Evolutionary conservation across 192 early-diverging fungal genomes (phyloP).

Genomic region (Mortierella alpina): DNA sequence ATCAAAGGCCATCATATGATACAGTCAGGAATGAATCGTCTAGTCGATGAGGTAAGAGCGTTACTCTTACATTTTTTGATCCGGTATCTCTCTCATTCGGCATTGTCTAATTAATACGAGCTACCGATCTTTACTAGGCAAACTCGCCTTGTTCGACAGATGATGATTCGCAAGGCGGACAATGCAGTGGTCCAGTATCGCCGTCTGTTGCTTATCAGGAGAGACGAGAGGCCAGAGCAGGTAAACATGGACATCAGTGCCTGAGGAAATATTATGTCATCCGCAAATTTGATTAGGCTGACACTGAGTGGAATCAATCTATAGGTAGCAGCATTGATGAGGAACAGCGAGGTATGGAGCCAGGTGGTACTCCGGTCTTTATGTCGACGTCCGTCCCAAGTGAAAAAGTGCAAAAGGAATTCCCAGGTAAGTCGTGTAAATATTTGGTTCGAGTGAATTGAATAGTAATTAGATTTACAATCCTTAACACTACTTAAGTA

Average conservation of each 20-base stretch:
- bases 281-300: neutral
- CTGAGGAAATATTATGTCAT: too few relatives aligned
- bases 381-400: neutral
- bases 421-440: too few relatives aligned
- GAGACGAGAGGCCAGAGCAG: constrained; percentile 1
- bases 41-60: too few relatives aligned
- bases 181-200: too few relatives aligned
- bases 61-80: too few relatives aligned
- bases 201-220: constrained; percentile 15
- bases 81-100: neutral
- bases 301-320: neutral
- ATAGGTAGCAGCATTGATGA: neutral
- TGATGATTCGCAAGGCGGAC: neutral
- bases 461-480: too few relatives aligned
- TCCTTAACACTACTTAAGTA: too few relatives aligned
- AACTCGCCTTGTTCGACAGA: neutral
- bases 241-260: neutral
- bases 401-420: too few relatives aligned
- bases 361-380: neutral
- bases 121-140: constrained; percentile 2
- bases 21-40: too few relatives aligned
- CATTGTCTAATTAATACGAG: neutral
- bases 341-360: neutral
- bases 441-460: too few relatives aligned
- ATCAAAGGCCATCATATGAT: too few relatives aligned